Percentiles rank a stretch among this genome's conserved stretches.
Conservation (phyloP, 306 rosid genomes). For the Potentilla sterilis region DNA sequence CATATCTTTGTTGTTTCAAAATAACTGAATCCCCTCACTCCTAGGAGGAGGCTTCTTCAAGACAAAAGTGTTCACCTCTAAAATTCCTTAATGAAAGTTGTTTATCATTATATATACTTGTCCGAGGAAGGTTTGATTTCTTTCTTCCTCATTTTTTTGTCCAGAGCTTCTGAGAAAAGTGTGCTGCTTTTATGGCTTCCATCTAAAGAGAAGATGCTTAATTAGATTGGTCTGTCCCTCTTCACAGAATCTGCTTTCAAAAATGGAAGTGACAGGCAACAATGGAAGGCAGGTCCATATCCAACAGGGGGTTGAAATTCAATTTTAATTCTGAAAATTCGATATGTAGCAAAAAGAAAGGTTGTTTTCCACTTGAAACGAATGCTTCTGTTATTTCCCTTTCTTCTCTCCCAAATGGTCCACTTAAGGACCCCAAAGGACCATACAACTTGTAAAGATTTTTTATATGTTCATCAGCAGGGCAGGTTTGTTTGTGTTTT, state of each 20-base stretch:
- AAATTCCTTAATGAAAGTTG: conserved; percentile 56
- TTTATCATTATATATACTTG: conserved; percentile 55
- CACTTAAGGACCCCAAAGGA: conserved; percentile 25
- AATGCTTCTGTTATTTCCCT: conserved; percentile 31
- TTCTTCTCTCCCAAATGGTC: conserved; percentile 35
- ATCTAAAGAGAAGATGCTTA: conserved; percentile 46
- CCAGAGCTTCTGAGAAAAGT: conserved; percentile 27
- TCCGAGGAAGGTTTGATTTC: conserved; percentile 35
- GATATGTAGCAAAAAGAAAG: conserved; percentile 23
- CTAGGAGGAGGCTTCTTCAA: conserved; percentile 71
- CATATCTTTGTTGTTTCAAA: conserved; percentile 51
- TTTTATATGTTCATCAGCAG: conserved; percentile 5
- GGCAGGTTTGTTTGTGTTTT: conserved; percentile 2
- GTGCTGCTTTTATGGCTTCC: conserved; percentile 41
- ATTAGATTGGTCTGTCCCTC: conserved; percentile 19
- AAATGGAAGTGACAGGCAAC: conserved; percentile 44
- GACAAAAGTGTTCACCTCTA: conserved; percentile 57
- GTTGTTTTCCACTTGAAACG: conserved; percentile 32
- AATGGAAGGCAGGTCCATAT: conserved; percentile 36
- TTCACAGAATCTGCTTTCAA: conserved; percentile 62
- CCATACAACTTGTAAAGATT: conserved; percentile 12
- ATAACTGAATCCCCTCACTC: conserved; percentile 60
- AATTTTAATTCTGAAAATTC: conserved; percentile 23
- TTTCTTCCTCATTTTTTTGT: background rate
- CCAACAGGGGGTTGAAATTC: conserved; percentile 26